Percentiles rank a stretch among this genome's conserved stretches.
phyloP scores from a whole-genome alignment of 1,284 basidiomycete species.

The Jaminaea rosea region DNA sequence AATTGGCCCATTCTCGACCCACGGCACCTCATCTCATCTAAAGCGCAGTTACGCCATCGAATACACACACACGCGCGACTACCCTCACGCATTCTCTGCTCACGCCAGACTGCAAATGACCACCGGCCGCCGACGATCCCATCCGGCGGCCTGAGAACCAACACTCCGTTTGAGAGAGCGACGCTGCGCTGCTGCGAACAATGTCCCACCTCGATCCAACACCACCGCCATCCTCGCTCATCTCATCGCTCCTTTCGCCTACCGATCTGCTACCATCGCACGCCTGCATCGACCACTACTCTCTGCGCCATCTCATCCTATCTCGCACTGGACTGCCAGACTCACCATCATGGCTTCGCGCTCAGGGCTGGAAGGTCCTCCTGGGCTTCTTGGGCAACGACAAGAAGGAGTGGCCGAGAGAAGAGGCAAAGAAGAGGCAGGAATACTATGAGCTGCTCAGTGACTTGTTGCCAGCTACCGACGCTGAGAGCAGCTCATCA shows the following conservation, averaged over 20 bases:
- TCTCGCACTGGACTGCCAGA: conserved; percentile 8
- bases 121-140: no score
- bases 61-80: no score
- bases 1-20: no score
- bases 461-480: conserved; percentile 20
- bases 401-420: conserved; percentile 31
- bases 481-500: neutral
- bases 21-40: no score
- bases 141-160: no score
- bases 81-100: no score
- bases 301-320: conserved; percentile 29
- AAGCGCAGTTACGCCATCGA: no score
- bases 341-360: conserved; percentile 27
- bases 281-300: conserved; percentile 31
- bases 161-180: no score
- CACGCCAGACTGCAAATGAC: no score
- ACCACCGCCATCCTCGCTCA: no score
- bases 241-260: conserved; percentile 23
- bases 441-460: conserved; percentile 38
- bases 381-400: conserved; percentile 37
- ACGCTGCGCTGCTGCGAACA: no score
- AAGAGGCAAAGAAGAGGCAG: conserved; percentile 20
- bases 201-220: no score
- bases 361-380: conserved; percentile 42
- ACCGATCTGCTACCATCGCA: conserved; percentile 32